Conservation (phyloP, 129 eudicot species). For the Lactuca sativa region DNA sequence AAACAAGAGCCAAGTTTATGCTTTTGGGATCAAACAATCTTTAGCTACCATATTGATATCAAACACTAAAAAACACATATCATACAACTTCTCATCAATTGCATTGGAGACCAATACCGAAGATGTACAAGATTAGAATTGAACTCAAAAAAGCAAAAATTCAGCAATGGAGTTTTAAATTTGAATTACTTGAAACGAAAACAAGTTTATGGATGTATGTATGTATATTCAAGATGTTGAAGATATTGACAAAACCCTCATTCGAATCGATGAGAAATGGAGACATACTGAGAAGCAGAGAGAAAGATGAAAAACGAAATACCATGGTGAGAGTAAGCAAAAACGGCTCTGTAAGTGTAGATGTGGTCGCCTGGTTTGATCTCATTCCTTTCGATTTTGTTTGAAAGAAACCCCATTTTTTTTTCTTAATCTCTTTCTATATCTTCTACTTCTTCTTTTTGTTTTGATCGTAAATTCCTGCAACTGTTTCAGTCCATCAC, state of each 20-base stretch:
- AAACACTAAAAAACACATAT: neutral
- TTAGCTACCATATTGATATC: neutral
- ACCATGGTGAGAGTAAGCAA: constrained; percentile 54
- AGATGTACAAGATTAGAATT: neutral
- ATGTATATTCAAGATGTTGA: no score
- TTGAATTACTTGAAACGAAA: neutral
- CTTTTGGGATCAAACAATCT: no score
- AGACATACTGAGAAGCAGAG: neutral
- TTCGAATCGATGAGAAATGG: neutral
- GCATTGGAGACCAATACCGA: neutral
- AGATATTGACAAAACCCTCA: neutral
- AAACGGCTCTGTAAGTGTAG: constrained; percentile 56
- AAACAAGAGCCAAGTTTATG: neutral
- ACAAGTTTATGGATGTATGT: no score
- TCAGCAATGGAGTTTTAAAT: neutral
- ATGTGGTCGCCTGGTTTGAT: constrained; percentile 52
- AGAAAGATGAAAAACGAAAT: neutral
- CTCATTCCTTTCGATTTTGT: constrained; percentile 4
- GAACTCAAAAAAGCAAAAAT: no score
- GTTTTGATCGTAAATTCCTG: neutral
- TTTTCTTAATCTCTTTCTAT: no score
- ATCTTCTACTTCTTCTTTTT: neutral
- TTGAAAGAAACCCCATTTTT: neutral
- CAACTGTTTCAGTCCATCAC: neutral
- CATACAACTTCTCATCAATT: neutral